Evolutionary conservation across 2,329 filamentous ascomycete genomes (phyloP).

Genomic region (Cordyceps cateniannulata): DNA sequence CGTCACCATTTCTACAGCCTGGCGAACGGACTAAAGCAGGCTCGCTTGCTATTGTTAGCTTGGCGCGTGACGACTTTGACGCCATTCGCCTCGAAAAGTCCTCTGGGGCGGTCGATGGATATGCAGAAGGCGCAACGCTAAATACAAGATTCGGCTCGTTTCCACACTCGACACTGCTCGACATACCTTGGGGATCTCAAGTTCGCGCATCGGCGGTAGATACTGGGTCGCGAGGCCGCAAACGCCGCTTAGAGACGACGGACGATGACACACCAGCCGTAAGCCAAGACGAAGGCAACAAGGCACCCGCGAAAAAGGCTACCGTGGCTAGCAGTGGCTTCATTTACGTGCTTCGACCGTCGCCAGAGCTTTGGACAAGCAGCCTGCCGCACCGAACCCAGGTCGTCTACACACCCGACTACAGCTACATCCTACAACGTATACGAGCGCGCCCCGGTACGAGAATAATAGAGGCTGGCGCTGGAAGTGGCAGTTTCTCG

Average conservation of each 20-base stretch:
- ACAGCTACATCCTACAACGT: conserved; percentile 75
- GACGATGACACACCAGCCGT: conserved; percentile 33
- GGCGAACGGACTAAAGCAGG: conserved; percentile 55
- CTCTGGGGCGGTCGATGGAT: conserved; percentile 60
- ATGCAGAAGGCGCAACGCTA: conserved; percentile 69
- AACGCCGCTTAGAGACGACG: conserved; percentile 46
- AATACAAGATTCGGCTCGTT: conserved; percentile 95
- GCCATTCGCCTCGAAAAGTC: conserved; percentile 63
- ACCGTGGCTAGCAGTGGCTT: conserved; percentile 60
- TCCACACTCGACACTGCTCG: conserved; percentile 70
- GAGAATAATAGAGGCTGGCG: conserved; percentile 71
- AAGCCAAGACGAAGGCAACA: conserved; percentile 29
- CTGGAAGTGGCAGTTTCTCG: conserved; percentile 78
- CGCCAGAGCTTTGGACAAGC: conserved; percentile 75
- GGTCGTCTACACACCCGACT: conserved; percentile 81
- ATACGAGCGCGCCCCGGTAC: conserved; percentile 68
- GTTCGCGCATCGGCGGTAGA: conserved; percentile 85
- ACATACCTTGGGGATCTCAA: conserved; percentile 84
- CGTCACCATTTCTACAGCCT: conserved; percentile 75
- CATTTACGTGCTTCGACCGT: conserved; percentile 70
- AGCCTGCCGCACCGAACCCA: conserved; percentile 77
- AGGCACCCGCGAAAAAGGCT: conserved; percentile 37
- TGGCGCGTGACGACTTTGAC: conserved; percentile 79
- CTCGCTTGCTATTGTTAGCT: conserved; percentile 73
- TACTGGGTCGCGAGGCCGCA: conserved; percentile 79